Conservation (phyloP, 768 basidiomycete species). For the Infundibulicybe gibba region DNA sequence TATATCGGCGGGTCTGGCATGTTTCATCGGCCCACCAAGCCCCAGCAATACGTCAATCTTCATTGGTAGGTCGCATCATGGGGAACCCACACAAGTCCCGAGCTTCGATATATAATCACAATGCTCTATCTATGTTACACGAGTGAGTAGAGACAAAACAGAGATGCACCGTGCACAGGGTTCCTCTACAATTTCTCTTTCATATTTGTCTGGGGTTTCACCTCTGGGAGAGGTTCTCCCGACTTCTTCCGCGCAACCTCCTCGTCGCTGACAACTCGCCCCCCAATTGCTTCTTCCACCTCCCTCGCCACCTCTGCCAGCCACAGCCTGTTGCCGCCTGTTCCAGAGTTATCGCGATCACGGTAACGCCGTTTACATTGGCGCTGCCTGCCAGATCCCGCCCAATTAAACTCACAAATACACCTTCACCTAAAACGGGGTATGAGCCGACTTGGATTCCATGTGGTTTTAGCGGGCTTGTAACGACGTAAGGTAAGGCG, state of each 20-base stretch:
- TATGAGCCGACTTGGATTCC: constrained; percentile 84
- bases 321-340: constrained; percentile 41
- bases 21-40: too few relatives aligned
- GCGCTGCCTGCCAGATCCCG: constrained; percentile 24
- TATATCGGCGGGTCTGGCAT: too few relatives aligned
- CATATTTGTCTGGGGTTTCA: too few relatives aligned
- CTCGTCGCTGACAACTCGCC: constrained; percentile 59
- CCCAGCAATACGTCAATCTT: too few relatives aligned
- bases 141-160: too few relatives aligned
- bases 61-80: too few relatives aligned
- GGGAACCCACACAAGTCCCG: too few relatives aligned
- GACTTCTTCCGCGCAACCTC: constrained; percentile 49
- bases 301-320: constrained; percentile 58
- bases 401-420: constrained; percentile 73
- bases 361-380: constrained; percentile 22
- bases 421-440: constrained; percentile 59
- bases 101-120: too few relatives aligned
- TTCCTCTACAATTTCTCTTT: too few relatives aligned
- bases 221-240: too few relatives aligned
- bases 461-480: constrained; percentile 67
- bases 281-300: constrained; percentile 56
- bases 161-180: too few relatives aligned
- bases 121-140: too few relatives aligned
- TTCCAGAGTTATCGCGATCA: constrained; percentile 14
- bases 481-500: constrained; percentile 81